These are phyloP conservation scores for Globisporangium emineosum DNA, from an alignment of 352 stramenopile genomes.

Conservation along the genomic window DNA sequence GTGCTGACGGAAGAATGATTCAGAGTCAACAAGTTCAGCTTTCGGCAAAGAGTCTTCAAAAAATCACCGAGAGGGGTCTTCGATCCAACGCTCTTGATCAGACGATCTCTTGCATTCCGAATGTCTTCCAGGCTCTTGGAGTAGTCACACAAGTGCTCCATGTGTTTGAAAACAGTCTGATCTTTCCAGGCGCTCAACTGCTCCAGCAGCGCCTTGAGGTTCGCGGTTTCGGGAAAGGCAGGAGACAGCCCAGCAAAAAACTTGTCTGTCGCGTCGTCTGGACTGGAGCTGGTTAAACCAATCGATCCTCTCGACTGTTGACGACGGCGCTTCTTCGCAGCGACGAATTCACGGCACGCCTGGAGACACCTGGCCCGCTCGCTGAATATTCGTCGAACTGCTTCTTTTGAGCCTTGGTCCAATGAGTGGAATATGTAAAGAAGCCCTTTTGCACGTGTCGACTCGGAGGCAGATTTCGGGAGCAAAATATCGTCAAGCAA, in stretches of 20 bases:
- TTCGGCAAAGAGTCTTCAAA: slow-evolving; percentile 80
- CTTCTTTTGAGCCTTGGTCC: slow-evolving; percentile 66
- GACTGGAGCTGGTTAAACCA: slow-evolving; percentile 1
- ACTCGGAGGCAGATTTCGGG: slow-evolving; percentile 57
- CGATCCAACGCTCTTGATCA: slow-evolving; percentile 74
- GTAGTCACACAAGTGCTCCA: slow-evolving; percentile 56
- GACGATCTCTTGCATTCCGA: slow-evolving; percentile 53
- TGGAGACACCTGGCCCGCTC: slow-evolving; percentile 57
- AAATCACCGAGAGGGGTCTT: slow-evolving; percentile 78
- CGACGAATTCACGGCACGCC: slow-evolving; percentile 35
- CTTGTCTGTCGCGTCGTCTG: slow-evolving; percentile 31
- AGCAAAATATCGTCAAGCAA: slow-evolving; percentile 84
- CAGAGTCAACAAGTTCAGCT: slow-evolving; percentile 67
- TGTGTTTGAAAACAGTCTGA: slow-evolving; percentile 71
- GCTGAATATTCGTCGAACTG: slow-evolving; percentile 58
- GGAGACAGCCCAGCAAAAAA: slow-evolving; percentile 39
- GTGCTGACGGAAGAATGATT: slow-evolving; percentile 37
- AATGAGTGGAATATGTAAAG: slow-evolving; percentile 70
- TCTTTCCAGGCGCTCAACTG: slow-evolving; percentile 74
- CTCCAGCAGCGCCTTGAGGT: slow-evolving; percentile 55
- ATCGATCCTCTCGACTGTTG: slow-evolving; percentile 16
- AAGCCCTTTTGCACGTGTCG: slow-evolving; percentile 55
- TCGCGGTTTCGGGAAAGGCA: slow-evolving; percentile 60
- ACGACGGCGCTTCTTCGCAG: slow-evolving; percentile 44
- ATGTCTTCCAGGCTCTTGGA: slow-evolving; percentile 45